These are phyloP conservation scores for Phaeolepiota aurea DNA, from an alignment of 768 basidiomycete species.

Conservation along the genomic window DNA sequence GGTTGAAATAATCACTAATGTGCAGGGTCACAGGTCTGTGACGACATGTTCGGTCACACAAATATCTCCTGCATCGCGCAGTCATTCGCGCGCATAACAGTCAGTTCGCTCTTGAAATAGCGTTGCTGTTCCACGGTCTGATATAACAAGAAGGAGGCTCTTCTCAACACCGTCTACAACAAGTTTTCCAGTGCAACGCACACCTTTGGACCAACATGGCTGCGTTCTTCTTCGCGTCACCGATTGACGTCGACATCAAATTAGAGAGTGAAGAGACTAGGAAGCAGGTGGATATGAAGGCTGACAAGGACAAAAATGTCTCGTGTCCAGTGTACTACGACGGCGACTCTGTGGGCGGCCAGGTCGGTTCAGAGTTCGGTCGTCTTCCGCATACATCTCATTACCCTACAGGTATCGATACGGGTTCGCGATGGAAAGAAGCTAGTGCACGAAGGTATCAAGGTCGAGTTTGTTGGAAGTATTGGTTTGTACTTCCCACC, in stretches of 20 bases:
- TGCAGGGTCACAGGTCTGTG: too few relatives aligned
- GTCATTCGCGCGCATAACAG: too few relatives aligned
- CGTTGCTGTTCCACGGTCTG: too few relatives aligned
- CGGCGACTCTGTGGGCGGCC: conserved; percentile 85
- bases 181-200: too few relatives aligned
- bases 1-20: too few relatives aligned
- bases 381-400: background rate
- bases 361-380: conserved; percentile 37
- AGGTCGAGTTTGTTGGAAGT: conserved; percentile 94
- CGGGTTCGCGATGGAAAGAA: conserved; percentile 94
- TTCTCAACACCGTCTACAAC: too few relatives aligned
- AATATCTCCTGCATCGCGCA: too few relatives aligned
- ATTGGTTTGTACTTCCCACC: conserved; percentile 57
- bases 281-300: conserved; percentile 85
- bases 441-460: conserved; percentile 90
- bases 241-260: conserved; percentile 87
- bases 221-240: conserved; percentile 86
- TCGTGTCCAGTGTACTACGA: conserved; percentile 94
- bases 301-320: conserved; percentile 78
- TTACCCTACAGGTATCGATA: conserved; percentile 56
- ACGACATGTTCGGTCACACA: too few relatives aligned
- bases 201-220: conserved; percentile 60
- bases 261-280: conserved; percentile 81
- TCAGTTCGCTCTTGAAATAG: too few relatives aligned
- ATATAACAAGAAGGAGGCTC: too few relatives aligned